Evolutionary conservation across 495 filamentous ascomycete genomes (phyloP).

Genomic region (Cladorrhinum samala): DNA sequence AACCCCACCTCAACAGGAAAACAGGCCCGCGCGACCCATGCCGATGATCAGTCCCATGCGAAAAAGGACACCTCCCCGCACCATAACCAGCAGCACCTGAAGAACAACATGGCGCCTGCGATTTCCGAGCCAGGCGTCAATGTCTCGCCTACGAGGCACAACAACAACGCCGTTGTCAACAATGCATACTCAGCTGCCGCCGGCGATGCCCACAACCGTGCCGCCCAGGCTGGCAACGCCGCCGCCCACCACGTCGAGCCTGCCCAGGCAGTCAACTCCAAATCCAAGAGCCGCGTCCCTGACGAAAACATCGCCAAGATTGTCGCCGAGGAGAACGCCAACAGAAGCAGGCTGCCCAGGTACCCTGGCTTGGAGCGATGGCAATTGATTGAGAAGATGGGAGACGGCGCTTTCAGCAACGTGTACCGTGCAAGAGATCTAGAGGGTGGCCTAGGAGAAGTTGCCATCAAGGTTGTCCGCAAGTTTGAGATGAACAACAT

Average conservation of each 20-base stretch:
- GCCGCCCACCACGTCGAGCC: slow-evolving; percentile 47
- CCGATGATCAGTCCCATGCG: slow-evolving; percentile 42
- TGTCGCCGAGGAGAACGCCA: slow-evolving; percentile 83
- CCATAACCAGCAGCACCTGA: slow-evolving; percentile 34
- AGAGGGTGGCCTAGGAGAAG: slow-evolving; percentile 62
- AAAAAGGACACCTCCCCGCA: slow-evolving; percentile 53
- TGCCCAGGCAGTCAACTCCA: slow-evolving; percentile 24
- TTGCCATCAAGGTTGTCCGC: slow-evolving; percentile 96
- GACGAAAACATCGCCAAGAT: slow-evolving; percentile 70
- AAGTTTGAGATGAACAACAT: slow-evolving; percentile 98
- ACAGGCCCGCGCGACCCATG: slow-evolving; percentile 71
- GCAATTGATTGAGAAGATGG: slow-evolving; percentile 94
- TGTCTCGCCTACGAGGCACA: slow-evolving; percentile 6
- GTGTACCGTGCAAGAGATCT: slow-evolving; percentile 85
- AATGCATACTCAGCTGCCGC: slow-evolving; percentile 52
- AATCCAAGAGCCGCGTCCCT: slow-evolving; percentile 51
- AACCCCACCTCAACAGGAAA: slow-evolving; percentile 47
- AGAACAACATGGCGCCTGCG: slow-evolving; percentile 25
- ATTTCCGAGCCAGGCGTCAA: slow-evolving; percentile 23
- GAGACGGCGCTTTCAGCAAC: slow-evolving; percentile 97
- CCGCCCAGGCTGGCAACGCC: slow-evolving; percentile 55
- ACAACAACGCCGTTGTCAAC: slow-evolving; percentile 17
- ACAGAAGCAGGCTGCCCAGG: slow-evolving; percentile 74
- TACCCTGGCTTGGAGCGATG: slow-evolving; percentile 92
- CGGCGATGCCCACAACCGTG: slow-evolving; percentile 56